Evolutionary conservation across 306 rosid genomes (phyloP).

Genomic region (Psophocarpus tetragonolobus): DNA sequence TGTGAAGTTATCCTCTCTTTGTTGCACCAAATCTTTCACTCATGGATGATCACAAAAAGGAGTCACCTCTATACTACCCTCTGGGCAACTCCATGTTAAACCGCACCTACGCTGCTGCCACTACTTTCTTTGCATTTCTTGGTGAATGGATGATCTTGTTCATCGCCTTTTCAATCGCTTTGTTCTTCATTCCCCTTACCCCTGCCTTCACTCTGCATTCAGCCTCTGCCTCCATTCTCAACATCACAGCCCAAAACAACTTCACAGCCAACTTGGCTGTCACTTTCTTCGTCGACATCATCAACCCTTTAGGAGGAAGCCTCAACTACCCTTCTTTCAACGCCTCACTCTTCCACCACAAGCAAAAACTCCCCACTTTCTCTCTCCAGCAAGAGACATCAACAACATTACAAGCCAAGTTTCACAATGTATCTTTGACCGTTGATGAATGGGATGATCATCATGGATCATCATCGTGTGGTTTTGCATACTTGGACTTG

Average conservation of each 20-base stretch:
- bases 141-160: slow-evolving; percentile 28
- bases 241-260: background rate
- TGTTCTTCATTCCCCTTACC: slow-evolving; percentile 36
- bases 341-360: slow-evolving; percentile 30
- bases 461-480: slow-evolving; percentile 9
- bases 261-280: slow-evolving; percentile 14
- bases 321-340: slow-evolving; percentile 30
- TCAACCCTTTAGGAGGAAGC: slow-evolving; percentile 23
- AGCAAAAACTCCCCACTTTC: slow-evolving; percentile 8
- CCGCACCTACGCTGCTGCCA: background rate
- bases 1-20: background rate
- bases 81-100: background rate
- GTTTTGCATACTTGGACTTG: slow-evolving; percentile 30
- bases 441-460: slow-evolving; percentile 30
- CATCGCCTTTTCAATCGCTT: background rate
- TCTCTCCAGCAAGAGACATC: background rate
- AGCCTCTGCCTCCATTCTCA: slow-evolving; percentile 4
- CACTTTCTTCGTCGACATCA: background rate
- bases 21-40: slow-evolving; percentile 9
- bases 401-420: slow-evolving; percentile 1
- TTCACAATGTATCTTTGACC: slow-evolving; percentile 8
- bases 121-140: slow-evolving; percentile 30
- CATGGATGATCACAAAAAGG: slow-evolving; percentile 9
- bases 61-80: background rate
- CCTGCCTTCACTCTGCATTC: slow-evolving; percentile 39